These are phyloP conservation scores for Parmales sp. DNA, from an alignment of 108 stramenopile genomes.

Conservation along the genomic window DNA sequence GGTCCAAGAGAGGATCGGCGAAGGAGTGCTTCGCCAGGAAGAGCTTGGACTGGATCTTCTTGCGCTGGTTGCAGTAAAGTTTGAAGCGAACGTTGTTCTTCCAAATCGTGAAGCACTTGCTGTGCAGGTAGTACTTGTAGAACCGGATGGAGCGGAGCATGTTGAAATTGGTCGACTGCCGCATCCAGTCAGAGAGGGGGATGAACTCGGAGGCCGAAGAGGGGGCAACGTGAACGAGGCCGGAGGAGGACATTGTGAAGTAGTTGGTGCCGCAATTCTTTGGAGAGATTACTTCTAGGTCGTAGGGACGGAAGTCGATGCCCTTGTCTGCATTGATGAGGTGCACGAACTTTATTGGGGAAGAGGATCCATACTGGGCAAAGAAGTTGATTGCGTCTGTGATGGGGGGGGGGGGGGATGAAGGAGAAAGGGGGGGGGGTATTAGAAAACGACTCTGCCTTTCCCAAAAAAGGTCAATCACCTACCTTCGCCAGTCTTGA, in stretches of 20 bases:
- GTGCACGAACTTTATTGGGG: slow-evolving; percentile 49
- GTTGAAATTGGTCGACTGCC: slow-evolving; percentile 43
- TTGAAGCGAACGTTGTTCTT: slow-evolving; percentile 32
- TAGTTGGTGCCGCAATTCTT: slow-evolving; percentile 25
- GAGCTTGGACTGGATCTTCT: slow-evolving; percentile 19
- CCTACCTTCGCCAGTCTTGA: background rate
- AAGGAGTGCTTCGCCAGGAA: slow-evolving; percentile 39
- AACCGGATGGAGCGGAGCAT: slow-evolving; percentile 40
- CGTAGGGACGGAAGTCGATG: slow-evolving; percentile 34
- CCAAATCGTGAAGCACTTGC: slow-evolving; percentile 39
- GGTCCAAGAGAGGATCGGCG: slow-evolving; percentile 27
- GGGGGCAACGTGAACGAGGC: slow-evolving; percentile 40
- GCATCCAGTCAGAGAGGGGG: slow-evolving; percentile 44
- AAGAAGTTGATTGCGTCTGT: slow-evolving; percentile 48
- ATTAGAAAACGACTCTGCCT: too few species aligned
- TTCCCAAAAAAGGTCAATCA: too few species aligned
- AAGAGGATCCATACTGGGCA: slow-evolving; percentile 29
- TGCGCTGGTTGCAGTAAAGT: slow-evolving; percentile 33
- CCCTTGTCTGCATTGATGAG: slow-evolving; percentile 20
- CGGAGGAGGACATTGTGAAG: slow-evolving; percentile 43
- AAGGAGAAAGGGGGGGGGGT: too few species aligned
- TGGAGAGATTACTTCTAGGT: slow-evolving; percentile 29
- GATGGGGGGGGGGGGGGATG: background rate
- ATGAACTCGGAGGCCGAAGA: slow-evolving; percentile 44
- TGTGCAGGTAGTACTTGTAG: slow-evolving; percentile 26